Base-by-base conservation (phyloP, 371 early-diverging fungal genomes). In the Actinomucor elegans region DNA sequence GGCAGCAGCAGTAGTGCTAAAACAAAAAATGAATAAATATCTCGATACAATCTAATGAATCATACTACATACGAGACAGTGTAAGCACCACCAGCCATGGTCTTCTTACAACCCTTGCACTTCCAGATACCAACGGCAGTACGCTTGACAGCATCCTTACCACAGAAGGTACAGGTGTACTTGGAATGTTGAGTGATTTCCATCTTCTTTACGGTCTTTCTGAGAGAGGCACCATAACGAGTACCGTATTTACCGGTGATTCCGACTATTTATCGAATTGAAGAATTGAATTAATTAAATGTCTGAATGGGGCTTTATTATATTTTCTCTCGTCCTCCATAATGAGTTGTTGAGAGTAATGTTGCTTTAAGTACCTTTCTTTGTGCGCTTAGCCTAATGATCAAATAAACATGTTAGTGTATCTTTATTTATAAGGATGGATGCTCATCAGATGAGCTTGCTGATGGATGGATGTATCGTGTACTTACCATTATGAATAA, bases 161-260 rank as follows among this genome's bases (percentile, higher is more conserved):
- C 99, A 88, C 99, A 99, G 93, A 97, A 96, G 59, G 95, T 86
- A 87, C 99, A 99, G 61, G 94, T 93, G 91, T 99, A 99, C 80
- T 90, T 97, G 74, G 92, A 86, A 85, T 99, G 99, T 87, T 99
- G 99, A 73, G 98, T 94, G 80, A 97, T 94, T 89, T 98, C 99
- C 88, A 98, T 96, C 87, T 97, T 96, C 94, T 99, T 99, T 65
- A 99, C 92, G 87, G 93, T 93, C 90, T 99, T 99, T 87, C 99
- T 91, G 67, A 99, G 89, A 59, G 99, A 99, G 64, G 99, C 95
- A 90, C 99, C 99, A 87, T 99, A 99, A 86, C 99, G 97, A 74
- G 96, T 93, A 81, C 99, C 99, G 90, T 99, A 99, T 85, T 99
- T 99, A 37, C 27, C 52, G 32, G 53, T 52, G 44, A 52, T 52